Evolutionary conservation across 179 eudicot species (phyloP).

Genomic region (Beta corolliflora): DNA sequence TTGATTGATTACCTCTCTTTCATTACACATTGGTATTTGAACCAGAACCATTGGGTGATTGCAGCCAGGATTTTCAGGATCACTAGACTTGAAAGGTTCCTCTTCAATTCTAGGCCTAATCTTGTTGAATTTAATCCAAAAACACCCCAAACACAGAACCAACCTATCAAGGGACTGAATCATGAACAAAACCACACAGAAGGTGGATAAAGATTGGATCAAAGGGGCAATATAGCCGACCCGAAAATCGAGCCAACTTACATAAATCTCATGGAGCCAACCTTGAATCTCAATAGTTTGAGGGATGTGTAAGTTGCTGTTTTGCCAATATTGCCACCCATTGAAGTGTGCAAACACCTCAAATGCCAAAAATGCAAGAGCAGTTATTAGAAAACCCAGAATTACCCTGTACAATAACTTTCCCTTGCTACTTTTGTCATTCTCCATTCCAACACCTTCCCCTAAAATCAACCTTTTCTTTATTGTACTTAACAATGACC

Average conservation of each 20-base stretch:
- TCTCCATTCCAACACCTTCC: conserved; percentile 49
- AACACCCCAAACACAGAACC: conserved; percentile 65
- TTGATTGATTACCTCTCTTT: conserved; percentile 40
- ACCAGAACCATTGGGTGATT: conserved; percentile 69
- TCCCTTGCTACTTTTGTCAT: conserved; percentile 46
- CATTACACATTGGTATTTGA: conserved; percentile 73
- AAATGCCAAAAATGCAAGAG: conserved; percentile 47
- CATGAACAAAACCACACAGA: conserved; percentile 61
- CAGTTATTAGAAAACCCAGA: conserved; percentile 44
- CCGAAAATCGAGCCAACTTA: conserved; percentile 47
- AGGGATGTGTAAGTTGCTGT: conserved; percentile 38
- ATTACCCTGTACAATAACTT: conserved; percentile 44
- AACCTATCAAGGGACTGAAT: conserved; percentile 64
- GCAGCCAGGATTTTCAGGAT: conserved; percentile 45
- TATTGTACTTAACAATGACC: conserved; percentile 44
- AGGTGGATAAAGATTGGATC: conserved; percentile 46
- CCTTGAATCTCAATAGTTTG: conserved; percentile 46
- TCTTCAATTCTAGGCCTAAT: conserved; percentile 50
- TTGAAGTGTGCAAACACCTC: conserved; percentile 54
- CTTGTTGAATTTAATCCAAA: conserved; percentile 59
- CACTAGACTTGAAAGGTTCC: conserved; percentile 37
- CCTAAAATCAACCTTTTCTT: conserved; percentile 47
- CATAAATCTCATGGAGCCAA: conserved; percentile 42
- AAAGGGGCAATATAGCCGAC: conserved; percentile 50
- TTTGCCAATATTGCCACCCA: conserved; percentile 47